Evolutionary conservation across 352 stramenopile species (phyloP).

Genomic region (Phytophthora meadii): DNA sequence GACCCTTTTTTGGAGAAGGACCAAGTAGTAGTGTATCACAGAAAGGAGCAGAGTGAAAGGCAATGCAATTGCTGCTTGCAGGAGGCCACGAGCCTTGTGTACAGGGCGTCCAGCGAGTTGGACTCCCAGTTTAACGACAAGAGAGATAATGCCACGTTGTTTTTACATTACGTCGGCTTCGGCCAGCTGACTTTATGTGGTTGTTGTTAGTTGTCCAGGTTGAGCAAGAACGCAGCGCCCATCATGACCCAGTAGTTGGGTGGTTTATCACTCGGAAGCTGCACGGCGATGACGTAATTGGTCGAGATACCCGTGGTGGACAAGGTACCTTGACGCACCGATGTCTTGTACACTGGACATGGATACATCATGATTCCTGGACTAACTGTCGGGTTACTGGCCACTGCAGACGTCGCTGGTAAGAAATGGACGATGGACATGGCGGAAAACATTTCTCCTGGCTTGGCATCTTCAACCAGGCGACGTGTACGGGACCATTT

Average conservation of each 20-base stretch:
- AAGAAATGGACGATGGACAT: conserved; percentile 93
- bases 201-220: conserved; percentile 77
- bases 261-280: conserved; percentile 83
- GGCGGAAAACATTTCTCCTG: conserved; percentile 93
- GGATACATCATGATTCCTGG: conserved; percentile 68
- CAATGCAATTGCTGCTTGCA: conserved; percentile 2
- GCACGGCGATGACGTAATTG: conserved; percentile 94
- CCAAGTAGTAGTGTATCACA: conserved; percentile 49
- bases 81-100: conserved; percentile 20
- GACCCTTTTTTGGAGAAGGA: conserved; percentile 20
- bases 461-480: conserved; percentile 82
- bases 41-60: conserved; percentile 27
- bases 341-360: conserved; percentile 96
- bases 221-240: conserved; percentile 93
- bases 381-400: conserved; percentile 40
- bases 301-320: conserved; percentile 94
- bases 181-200: conserved; percentile 22
- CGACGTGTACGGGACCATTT: conserved; percentile 81
- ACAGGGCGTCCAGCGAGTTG: conserved; percentile 34
- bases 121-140: conserved; percentile 39
- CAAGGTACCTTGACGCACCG: conserved; percentile 90
- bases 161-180: conserved; percentile 40
- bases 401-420: conserved; percentile 57
- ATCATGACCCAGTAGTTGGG: conserved; percentile 94
- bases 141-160: conserved; percentile 43